Evolutionary conservation across 768 basidiomycete species (phyloP).

Genomic region (Macrocybe gigantea): DNA sequence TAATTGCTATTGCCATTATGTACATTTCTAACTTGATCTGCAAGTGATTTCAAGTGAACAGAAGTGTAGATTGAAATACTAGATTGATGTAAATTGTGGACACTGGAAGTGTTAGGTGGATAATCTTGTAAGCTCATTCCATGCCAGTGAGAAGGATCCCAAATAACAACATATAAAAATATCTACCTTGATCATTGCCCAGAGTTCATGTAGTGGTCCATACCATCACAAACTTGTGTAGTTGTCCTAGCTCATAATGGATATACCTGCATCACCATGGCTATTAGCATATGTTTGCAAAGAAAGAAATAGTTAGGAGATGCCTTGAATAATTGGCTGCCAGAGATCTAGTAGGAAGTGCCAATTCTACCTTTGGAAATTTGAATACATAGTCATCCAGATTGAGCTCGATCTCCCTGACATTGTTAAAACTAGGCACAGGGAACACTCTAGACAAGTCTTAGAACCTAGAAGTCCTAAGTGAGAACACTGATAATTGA

Average conservation of each 20-base stretch:
- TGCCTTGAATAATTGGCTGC: slow-evolving; percentile 1
- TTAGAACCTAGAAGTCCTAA: no score
- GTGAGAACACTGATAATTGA: no score
- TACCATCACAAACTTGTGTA: no score
- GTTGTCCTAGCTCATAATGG: no score
- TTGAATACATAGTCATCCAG: background rate
- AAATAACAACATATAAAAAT: background rate
- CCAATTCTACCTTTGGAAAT: background rate
- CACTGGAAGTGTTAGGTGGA: background rate
- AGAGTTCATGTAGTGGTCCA: background rate
- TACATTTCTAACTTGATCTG: no score
- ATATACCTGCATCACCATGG: no score
- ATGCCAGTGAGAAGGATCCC: background rate
- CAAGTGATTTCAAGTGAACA: no score
- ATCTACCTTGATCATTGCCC: background rate
- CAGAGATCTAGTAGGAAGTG: slow-evolving; percentile 1
- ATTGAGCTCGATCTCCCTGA: background rate
- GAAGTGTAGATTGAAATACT: no score
- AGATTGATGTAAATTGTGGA: slow-evolving; percentile 4
- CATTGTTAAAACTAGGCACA: no score
- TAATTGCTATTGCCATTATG: no score
- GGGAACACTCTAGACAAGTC: no score
- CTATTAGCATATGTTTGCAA: background rate
- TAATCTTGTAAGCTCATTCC: background rate
- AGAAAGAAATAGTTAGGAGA: background rate